phyloP scores from a whole-genome alignment of 179 eudicot species.

The Spergularia azorica region DNA sequence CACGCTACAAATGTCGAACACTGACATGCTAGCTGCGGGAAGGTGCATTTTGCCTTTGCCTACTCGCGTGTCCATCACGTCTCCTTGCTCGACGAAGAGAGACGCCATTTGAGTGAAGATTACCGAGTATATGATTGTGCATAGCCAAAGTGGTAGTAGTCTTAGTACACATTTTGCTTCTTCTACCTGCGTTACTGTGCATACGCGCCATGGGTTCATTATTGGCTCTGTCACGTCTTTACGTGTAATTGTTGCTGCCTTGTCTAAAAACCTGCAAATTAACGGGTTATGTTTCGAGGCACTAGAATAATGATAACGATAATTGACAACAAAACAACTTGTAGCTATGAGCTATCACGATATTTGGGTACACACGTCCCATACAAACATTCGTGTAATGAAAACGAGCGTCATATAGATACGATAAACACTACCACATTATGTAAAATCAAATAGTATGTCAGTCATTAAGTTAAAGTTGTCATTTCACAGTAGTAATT shows the following conservation, averaged over 20 bases:
- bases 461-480: too few species aligned
- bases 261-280: conserved; percentile 54
- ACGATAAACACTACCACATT: too few species aligned
- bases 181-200: conserved; percentile 73
- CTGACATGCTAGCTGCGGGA: conserved; percentile 83
- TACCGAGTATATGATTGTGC: conserved; percentile 79
- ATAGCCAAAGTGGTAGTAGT: conserved; percentile 70
- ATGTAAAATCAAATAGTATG: too few species aligned
- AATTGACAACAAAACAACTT: too few species aligned
- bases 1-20: conserved; percentile 62
- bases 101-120: conserved; percentile 86
- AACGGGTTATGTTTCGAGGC: too few species aligned
- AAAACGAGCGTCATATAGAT: too few species aligned
- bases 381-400: too few species aligned
- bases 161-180: conserved; percentile 77
- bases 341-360: too few species aligned
- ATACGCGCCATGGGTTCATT: conserved; percentile 58
- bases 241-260: conserved; percentile 60
- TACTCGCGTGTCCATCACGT: conserved; percentile 53
- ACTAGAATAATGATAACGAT: too few species aligned
- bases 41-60: conserved; percentile 45
- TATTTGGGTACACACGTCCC: too few species aligned
- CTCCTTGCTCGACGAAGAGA: conserved; percentile 83
- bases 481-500: too few species aligned
- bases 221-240: conserved; percentile 12